Conservation (phyloP, 805 yeast species). For the Groenewaldozyma salmanticensis region DNA sequence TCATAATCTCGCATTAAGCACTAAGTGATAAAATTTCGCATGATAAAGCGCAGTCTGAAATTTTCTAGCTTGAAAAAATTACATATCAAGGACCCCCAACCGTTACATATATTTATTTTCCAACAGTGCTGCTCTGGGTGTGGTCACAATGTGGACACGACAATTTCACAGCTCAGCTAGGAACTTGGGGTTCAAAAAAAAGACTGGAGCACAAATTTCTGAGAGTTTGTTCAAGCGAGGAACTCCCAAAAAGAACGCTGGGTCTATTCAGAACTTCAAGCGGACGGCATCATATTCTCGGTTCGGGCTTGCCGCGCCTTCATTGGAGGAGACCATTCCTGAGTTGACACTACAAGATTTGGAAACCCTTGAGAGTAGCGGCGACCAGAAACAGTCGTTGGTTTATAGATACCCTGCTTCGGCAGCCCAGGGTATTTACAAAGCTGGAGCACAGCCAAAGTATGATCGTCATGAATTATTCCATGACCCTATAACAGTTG, state of each 20-base stretch:
- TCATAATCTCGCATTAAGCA: no score
- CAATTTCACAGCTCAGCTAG: background rate
- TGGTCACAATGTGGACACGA: background rate
- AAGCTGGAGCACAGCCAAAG: constrained; percentile 56
- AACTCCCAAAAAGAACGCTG: constrained; percentile 14
- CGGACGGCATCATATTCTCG: constrained; percentile 12
- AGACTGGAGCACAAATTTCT: background rate
- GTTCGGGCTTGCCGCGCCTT: constrained; percentile 7
- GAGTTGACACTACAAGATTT: constrained; percentile 3
- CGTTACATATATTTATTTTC: no score
- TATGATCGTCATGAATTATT: constrained; percentile 62
- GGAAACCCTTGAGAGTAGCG: background rate
- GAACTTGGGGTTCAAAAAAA: background rate
- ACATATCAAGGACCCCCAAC: no score
- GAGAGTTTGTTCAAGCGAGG: constrained; percentile 16
- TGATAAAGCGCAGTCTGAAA: no score
- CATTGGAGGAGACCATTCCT: constrained; percentile 8
- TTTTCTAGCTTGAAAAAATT: no score
- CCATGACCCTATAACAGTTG: constrained; percentile 47
- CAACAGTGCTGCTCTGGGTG: no score
- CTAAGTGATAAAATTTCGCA: no score
- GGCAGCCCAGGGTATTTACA: constrained; percentile 36
- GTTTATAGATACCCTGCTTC: constrained; percentile 30
- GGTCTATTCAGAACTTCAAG: constrained; percentile 13
- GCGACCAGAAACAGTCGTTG: no score